Conservation (phyloP, 164 flowering plant genomes). For the Kingdonia uniflora region DNA sequence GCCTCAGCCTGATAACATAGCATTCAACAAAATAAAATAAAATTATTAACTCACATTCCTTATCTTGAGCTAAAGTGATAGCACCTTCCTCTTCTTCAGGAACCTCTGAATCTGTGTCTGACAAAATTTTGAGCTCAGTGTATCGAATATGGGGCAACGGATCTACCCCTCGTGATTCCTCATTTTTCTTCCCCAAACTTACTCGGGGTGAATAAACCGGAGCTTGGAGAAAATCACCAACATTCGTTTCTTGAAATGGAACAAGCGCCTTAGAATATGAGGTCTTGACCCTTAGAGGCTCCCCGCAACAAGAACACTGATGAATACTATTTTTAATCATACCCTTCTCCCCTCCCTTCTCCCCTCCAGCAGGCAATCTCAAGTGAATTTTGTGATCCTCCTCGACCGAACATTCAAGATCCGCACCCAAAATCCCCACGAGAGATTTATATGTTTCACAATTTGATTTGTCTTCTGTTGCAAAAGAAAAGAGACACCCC, state of each 20-base stretch:
- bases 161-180: conserved; percentile 21
- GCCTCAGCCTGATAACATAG: too few species aligned
- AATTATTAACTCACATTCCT: too few species aligned
- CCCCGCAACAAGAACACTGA: conserved; percentile 71
- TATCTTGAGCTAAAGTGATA: too few species aligned
- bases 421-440: conserved; percentile 49
- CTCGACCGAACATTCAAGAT: conserved; percentile 43
- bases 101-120: conserved; percentile 32
- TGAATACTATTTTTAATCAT: conserved; percentile 11
- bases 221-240: conserved; percentile 19
- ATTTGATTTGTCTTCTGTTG: conserved; percentile 46
- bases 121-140: conserved; percentile 35
- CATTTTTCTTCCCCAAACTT: conserved; percentile 18
- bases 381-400: conserved; percentile 29
- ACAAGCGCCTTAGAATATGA: conserved; percentile 9
- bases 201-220: conserved; percentile 51
- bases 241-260: conserved; percentile 11
- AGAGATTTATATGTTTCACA: conserved; percentile 42
- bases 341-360: conserved; percentile 33
- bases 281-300: conserved; percentile 32
- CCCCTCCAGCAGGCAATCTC: conserved; percentile 18
- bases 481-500: conserved; percentile 69
- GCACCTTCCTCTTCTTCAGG: conserved; percentile 28
- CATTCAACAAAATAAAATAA: too few species aligned
- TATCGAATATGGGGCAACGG: conserved; percentile 27